Conservation (phyloP, 2,329 filamentous ascomycete species). For the Penicillium sp. region DNA sequence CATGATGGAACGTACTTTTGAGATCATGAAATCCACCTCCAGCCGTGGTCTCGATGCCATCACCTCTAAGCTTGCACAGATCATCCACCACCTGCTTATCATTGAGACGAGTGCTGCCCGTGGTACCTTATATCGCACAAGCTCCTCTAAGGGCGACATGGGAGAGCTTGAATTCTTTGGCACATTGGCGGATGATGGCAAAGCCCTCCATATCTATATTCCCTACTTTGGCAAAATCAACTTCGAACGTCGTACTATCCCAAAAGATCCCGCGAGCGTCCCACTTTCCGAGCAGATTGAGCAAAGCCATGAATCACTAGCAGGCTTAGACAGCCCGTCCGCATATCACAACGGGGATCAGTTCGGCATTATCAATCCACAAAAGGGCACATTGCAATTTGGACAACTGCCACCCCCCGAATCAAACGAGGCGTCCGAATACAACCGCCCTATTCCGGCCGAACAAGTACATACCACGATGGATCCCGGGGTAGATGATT, state of each 20-base stretch:
- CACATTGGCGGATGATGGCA: slow-evolving; percentile 16
- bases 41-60: slow-evolving; percentile 25
- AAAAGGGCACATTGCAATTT: not conserved
- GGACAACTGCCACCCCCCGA: not conserved
- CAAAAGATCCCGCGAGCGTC: not conserved
- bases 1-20: slow-evolving; percentile 40
- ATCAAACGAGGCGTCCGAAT: not conserved
- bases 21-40: slow-evolving; percentile 32
- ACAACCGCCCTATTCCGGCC: not conserved
- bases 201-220: slow-evolving; percentile 37
- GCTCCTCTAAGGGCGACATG: slow-evolving; percentile 10
- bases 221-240: slow-evolving; percentile 44
- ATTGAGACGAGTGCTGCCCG: slow-evolving; percentile 40
- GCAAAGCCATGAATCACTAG: not conserved
- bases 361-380: not conserved
- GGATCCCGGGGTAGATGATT: not conserved
- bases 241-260: slow-evolving; percentile 26
- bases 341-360: not conserved
- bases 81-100: slow-evolving; percentile 39
- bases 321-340: not conserved
- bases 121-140: slow-evolving; percentile 28
- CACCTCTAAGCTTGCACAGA: slow-evolving; percentile 30
- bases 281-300: not conserved
- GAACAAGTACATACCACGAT: not conserved
- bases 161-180: slow-evolving; percentile 26